Base-by-base conservation (phyloP, 768 basidiomycete genomes). In the Paxillus rubicundulus region DNA sequence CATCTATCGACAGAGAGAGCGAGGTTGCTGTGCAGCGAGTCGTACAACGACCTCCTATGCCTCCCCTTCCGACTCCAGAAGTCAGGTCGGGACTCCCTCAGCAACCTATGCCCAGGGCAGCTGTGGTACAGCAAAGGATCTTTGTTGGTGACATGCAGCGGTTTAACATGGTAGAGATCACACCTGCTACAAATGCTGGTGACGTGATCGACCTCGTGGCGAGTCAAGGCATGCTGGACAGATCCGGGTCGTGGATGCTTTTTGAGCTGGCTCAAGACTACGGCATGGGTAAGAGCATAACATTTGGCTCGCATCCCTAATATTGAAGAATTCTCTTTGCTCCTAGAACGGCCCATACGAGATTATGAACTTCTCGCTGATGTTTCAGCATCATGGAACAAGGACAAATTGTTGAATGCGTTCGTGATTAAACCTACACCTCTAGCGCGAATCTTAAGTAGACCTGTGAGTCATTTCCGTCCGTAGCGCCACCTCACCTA, bases 221-320 rank as follows among this genome's bases (percentile, higher is more conserved):
- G 38, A 70, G 70, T 16, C 82, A 87, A 62, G 89, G 88, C 10
- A 79, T 82, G 50, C 68, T 96, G 40, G 79, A 79, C 39, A 79
- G 80, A 42, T 74, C 69, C n/a, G 84, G 78, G 5, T 85, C 82
- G 6, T 97, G 92, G 90, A 92, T 94, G 79, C 67, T 98, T 27
- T 95, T 82, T 67, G 96, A 98, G 71, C 70, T 95, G 27, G 89
- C 89, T 32, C 87, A 91, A 57, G 90, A 94, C 63, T 87, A 94
- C 64, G 94, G 93, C 53, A 88, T 95, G 85, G 94, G 94, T 95
- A 64, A 51, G 82, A 69, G 3, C 34, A 32, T 33, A 14, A 13
- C 17, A 36, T 45, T 36, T 16, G 5, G 20, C 17, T n/a, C 6
- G 30, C 49, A 54, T 59, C 42, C 30, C 28, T 9, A 39, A 7